Base-by-base conservation (phyloP, 208 protist genomes). In the Leishmania tropica region DNA sequence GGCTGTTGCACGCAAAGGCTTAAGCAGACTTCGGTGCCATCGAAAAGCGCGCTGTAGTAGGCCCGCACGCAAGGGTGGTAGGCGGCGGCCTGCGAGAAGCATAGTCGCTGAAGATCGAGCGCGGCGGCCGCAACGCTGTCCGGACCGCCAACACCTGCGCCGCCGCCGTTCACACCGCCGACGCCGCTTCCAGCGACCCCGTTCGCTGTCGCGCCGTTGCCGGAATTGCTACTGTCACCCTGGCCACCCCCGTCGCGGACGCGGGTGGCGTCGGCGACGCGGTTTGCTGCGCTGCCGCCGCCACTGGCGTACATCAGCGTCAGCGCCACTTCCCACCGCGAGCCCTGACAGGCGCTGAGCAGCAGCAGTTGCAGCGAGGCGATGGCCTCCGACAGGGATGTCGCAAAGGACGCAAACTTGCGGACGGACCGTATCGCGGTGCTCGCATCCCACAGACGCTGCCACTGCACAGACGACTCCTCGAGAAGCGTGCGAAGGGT, bases 351-450 rank as follows among this genome's bases (percentile, higher is more conserved):
- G 21, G 90, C 85, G 76, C 93, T 89, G n/a, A 96, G 89, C 17
- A 94, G 84, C 60, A 94, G 82, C 42, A 96, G 82, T 70, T 96
- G 93, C 75, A 96, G 80, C n/a, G 87, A 87, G 35, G 89, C 89
- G 67, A 93, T 87, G 31, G 90, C 88, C 45, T 92, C 88, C 11
- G 89, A 84, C 40, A 96, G 87, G 13, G 85, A 83, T 15, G 76
- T 42, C 48, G 83, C 75, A 42, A 82, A 82, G 11, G 60, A 10
- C 15, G 31, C 13, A 53, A 84, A 83, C 48, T 60, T 68, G 48
- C 78, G 83, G 4, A 37, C 24, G n/a, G 51, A 58, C 21, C 67
- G 15, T 6, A 48, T 48, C 1, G 53, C 31, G 35, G 58, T 42
- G 42, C 11, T 45, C 47, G 68, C 2, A 21, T 58, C 51, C 78